Base-by-base conservation (phyloP, 805 yeast species). In the Kregervanrija pseudodelftensis region DNA sequence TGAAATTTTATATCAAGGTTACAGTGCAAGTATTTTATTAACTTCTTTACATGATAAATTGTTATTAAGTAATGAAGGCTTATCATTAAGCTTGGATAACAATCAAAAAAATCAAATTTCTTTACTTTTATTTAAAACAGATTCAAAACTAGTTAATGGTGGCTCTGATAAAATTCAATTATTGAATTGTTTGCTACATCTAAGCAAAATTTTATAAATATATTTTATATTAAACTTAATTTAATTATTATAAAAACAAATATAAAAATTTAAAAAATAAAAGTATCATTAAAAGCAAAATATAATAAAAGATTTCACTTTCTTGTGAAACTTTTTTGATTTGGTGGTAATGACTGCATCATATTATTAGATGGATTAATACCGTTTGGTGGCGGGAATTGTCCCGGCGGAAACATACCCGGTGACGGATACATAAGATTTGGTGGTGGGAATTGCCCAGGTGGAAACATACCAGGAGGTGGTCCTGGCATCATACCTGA, bases 121-220 rank as follows among this genome's bases (percentile, higher is more conserved):
- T 0, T 64, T 70, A 57, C 64, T 79, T 5, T 63, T 93, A 22
- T 87, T 89, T 54, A 83, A 80, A 37, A 73, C 87, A 0, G 98
- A 91, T 61, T 74, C 77, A 41, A 74, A 80, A 43, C 68, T 91
- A 44, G 74, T 80, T 43, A 87, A 80, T 57, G 99, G 99, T 12
- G 78, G 95, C 4, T 95, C 89, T 56, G 99, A 91, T 60, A 87
- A 85, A 47, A 67, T 91, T 30, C 95, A 86, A 55, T 57, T 93
- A 16, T 70, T 91, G 52, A 84, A 85, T 54, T 69, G 88, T 52
- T 55, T 78, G 30, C 56, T 75, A 10, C 70, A 77, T 50, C 65
- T 82, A n/a, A 70, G 83, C 4, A 63, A 66, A 45, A 51, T 64
- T 31, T 53, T 68, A 37, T 58, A 52, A 43, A 14, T 15, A 13